Percentiles rank a stretch among this genome's conserved stretches.
These are phyloP conservation scores for Metarhizium humberi DNA, from an alignment of 2,329 filamentous ascomycete genomes.

Conservation along the genomic window DNA sequence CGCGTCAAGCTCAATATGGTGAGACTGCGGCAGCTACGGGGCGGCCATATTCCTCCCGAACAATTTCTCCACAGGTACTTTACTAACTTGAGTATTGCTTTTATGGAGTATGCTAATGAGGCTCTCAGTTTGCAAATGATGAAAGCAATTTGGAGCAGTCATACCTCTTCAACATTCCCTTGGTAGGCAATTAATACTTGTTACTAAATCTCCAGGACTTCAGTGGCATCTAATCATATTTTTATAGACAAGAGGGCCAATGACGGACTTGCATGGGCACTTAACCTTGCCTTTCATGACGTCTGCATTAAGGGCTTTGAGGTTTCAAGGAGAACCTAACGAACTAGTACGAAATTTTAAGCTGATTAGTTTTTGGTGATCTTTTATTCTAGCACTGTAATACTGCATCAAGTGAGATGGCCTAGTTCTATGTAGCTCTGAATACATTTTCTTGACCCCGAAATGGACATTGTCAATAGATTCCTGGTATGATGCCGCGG, in stretches of 20 bases:
- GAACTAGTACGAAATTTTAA: constrained; percentile 6
- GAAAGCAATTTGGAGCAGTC: constrained; percentile 3
- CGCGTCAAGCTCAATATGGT: neutral
- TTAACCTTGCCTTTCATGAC: constrained; percentile 12
- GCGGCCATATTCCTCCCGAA: neutral
- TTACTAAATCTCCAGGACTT: neutral
- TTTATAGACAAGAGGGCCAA: constrained; percentile 9
- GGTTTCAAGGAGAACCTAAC: constrained; percentile 5
- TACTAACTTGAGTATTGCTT: neutral
- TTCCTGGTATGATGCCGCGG: too few species aligned
- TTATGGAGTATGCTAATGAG: constrained; percentile 2
- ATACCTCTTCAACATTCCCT: constrained; percentile 3
- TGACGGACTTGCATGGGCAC: constrained; percentile 8
- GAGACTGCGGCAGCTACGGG: neutral
- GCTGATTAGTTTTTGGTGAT: constrained; percentile 5
- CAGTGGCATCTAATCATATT: neutral
- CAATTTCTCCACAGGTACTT: constrained; percentile 1
- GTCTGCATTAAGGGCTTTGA: constrained; percentile 7
- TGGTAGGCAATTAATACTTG: neutral
- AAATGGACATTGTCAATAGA: too few species aligned
- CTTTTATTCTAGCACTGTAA: too few species aligned
- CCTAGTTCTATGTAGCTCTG: too few species aligned
- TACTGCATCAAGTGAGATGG: too few species aligned
- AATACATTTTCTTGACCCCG: too few species aligned
- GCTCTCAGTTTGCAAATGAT: constrained; percentile 2